These are phyloP conservation scores for Bonia amplexicaulis DNA, from an alignment of 176 grass and related monocot genomes.

Conservation along the genomic window DNA sequence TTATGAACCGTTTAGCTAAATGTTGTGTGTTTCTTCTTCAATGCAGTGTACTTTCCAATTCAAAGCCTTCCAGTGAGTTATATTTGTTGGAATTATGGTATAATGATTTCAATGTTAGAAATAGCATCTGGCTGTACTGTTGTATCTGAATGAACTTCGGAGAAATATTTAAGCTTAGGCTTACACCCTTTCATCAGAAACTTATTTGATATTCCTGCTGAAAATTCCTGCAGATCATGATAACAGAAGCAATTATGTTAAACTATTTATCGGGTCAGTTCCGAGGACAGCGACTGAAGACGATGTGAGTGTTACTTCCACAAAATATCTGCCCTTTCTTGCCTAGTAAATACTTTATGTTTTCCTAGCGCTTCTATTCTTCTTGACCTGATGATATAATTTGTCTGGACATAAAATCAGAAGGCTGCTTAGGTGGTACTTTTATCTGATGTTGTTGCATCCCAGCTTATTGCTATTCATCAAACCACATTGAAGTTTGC, in stretches of 20 bases:
- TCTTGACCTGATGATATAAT: background rate
- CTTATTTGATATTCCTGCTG: conserved; percentile 17
- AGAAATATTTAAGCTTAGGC: background rate
- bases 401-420: background rate
- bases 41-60: background rate
- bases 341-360: conserved; percentile 1
- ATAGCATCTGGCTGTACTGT: background rate
- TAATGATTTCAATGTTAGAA: background rate
- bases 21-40: background rate
- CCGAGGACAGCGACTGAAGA: conserved; percentile 82
- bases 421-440: background rate
- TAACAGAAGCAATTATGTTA: conserved; percentile 62
- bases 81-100: background rate
- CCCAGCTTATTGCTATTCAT: background rate
- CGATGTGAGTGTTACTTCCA: conserved; percentile 61
- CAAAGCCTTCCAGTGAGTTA: background rate
- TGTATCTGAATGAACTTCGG: background rate
- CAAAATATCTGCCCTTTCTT: conserved; percentile 6
- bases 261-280: conserved; percentile 97
- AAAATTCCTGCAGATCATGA: conserved; percentile 58
- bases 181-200: background rate
- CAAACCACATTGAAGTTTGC: background rate
- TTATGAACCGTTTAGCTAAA: background rate
- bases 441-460: background rate
- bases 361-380: background rate